A percentile compares a stretch with the other conserved stretches of the same genome.
phyloP scores from a whole-genome alignment of 148 eudicot genomes.

The Vaccinium myrtillus region DNA sequence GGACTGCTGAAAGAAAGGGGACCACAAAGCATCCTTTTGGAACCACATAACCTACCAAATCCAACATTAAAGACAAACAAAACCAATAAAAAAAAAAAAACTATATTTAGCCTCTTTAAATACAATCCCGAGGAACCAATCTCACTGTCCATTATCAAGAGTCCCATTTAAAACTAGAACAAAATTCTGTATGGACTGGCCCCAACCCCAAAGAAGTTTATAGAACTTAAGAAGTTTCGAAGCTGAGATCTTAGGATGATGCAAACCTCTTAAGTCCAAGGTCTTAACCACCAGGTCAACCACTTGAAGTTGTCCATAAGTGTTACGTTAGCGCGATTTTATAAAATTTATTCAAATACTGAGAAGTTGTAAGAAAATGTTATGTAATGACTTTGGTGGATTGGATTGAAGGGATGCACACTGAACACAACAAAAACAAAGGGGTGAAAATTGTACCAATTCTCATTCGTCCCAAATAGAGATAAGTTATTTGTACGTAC shows the following conservation, averaged over 20 bases:
- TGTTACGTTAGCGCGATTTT: background rate
- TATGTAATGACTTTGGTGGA: background rate
- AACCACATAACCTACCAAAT: slow-evolving; percentile 36
- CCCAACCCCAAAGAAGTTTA: no score
- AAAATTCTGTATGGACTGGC: no score
- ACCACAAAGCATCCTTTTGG: slow-evolving; percentile 65
- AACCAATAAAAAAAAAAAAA: background rate
- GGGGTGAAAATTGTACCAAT: no score
- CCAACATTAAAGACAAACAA: background rate
- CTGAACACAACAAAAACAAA: background rate
- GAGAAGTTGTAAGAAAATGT: no score
- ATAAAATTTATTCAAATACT: no score
- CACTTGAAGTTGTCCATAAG: no score
- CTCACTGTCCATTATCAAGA: no score
- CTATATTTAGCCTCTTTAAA: background rate
- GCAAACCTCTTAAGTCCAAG: no score
- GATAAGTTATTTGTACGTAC: slow-evolving; percentile 29
- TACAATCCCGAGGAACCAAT: background rate
- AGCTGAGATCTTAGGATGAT: no score
- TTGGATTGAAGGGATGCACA: background rate
- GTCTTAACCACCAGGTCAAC: no score
- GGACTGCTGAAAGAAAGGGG: slow-evolving; percentile 59
- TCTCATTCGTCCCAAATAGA: background rate
- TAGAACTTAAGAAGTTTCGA: no score
- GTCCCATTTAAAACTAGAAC: no score